Evolutionary conservation across 306 rosid genomes (phyloP).

Genomic region (Prunus persica): Prunus_persica_NCBIv2 NC_034010.1:18582501-18583000

Average conservation of each 20-base stretch:
- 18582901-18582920: slow-evolving; percentile 48
- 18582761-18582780: slow-evolving; percentile 47
- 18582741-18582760: slow-evolving; percentile 57
- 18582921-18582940: slow-evolving; percentile 63
- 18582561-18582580: slow-evolving; percentile 68
- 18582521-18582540: slow-evolving; percentile 42
- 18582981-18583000: slow-evolving; percentile 52
- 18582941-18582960: slow-evolving; percentile 45
- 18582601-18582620: slow-evolving; percentile 49
- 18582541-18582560: slow-evolving; percentile 46
- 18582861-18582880: slow-evolving; percentile 49
- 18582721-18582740: slow-evolving; percentile 47
- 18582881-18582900: slow-evolving; percentile 71
- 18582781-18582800: slow-evolving; percentile 83
- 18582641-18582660: slow-evolving; percentile 61
- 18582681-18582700: slow-evolving; percentile 60
- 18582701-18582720: slow-evolving; percentile 43
- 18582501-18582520: slow-evolving; percentile 72
- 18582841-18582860: slow-evolving; percentile 51
- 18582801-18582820: slow-evolving; percentile 52
- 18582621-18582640: slow-evolving; percentile 52
- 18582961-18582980: slow-evolving; percentile 65
- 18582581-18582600: slow-evolving; percentile 63
- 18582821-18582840: slow-evolving; percentile 57
- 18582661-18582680: slow-evolving; percentile 70